Evolutionary conservation across 257 asterid species (phyloP), one percentile per base, ranked within the genome.

Genomic region (Coffea canephora): DNA sequence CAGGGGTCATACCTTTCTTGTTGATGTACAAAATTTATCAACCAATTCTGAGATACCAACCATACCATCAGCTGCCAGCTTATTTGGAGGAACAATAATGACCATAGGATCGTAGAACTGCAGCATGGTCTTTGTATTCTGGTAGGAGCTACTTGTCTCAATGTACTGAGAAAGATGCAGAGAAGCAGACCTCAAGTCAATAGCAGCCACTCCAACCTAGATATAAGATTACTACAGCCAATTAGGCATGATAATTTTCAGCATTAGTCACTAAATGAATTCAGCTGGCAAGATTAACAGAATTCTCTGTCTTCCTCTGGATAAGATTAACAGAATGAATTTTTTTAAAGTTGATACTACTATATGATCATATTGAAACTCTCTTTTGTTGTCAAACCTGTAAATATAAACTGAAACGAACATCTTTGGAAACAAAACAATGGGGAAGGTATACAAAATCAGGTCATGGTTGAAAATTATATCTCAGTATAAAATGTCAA

Each of bases 121-220:
- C 80, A 95, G 91, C 84, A 95, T 86, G 4, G 99, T 95, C 88
- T 92, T 95, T 50, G 99, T 92, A 86, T 93, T 95, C 74, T 92
- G 98, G 85, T 95, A 93, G 48, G 98, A 93, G 84, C 93, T 89
- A 87, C 98, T 95, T 46, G 96, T 93, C 89, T 95, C 99, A 84
- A 95, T 95, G 85, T 89, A 95, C 85, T 95, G 98, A 78, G 99
- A 95, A 66, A 95, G 99, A 90, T 93, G 94, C 80, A 95, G 82
- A 1, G 99, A 95, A 77, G 98, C 99, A 71, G 97, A 93, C 88
- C 99, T 88, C 88, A 95, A 85, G 85, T 93, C 97, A 81, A 93
- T 87, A 49, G 98, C 99, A 82, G 99, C 99, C 82, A 95, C 97
- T 78, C 99, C 99, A 81, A 95, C 97, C 99, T 95, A 85, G 69